These are phyloP conservation scores for Epichloe scottii DNA, from an alignment of 2,329 filamentous ascomycete species.

Conservation along the genomic window DNA sequence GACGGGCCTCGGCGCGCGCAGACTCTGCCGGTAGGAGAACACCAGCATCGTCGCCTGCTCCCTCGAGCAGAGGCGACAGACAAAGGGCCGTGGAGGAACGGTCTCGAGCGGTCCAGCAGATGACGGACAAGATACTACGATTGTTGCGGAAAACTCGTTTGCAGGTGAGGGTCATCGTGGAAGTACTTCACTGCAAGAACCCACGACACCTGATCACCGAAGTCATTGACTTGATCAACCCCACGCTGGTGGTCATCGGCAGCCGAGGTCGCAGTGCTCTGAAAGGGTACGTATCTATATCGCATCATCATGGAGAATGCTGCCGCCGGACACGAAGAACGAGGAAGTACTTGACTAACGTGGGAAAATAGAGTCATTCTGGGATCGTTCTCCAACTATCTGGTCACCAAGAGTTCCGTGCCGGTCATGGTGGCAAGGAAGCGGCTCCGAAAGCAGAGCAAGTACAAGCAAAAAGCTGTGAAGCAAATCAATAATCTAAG, in stretches of 20 bases:
- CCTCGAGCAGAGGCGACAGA: conserved; percentile 34
- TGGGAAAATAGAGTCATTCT: conserved; percentile 59
- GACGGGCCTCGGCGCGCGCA: conserved; percentile 16
- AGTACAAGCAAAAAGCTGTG: conserved; percentile 56
- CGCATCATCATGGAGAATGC: too few species aligned
- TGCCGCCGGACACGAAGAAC: neutral
- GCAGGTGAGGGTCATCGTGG: conserved; percentile 85
- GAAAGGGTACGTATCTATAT: conserved; percentile 58
- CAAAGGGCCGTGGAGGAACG: conserved; percentile 65
- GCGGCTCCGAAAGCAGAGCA: conserved; percentile 74
- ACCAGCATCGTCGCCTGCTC: conserved; percentile 34
- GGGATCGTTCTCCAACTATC: conserved; percentile 93
- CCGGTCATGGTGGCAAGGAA: conserved; percentile 97
- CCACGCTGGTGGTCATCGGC: conserved; percentile 85
- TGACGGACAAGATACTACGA: conserved; percentile 74
- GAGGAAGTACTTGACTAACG: too few species aligned
- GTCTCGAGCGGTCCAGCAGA: conserved; percentile 65
- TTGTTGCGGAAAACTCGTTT: conserved; percentile 81
- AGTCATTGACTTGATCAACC: conserved; percentile 86
- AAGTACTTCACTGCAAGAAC: conserved; percentile 97
- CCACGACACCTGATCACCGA: conserved; percentile 93
- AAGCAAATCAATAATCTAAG: conserved; percentile 72
- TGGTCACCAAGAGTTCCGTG: conserved; percentile 91
- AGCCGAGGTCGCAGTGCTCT: conserved; percentile 83
- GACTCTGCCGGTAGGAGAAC: conserved; percentile 19